phyloP scores from a whole-genome alignment of 129 eudicot genomes.

The Centrapalus pauciflorus region DNA sequence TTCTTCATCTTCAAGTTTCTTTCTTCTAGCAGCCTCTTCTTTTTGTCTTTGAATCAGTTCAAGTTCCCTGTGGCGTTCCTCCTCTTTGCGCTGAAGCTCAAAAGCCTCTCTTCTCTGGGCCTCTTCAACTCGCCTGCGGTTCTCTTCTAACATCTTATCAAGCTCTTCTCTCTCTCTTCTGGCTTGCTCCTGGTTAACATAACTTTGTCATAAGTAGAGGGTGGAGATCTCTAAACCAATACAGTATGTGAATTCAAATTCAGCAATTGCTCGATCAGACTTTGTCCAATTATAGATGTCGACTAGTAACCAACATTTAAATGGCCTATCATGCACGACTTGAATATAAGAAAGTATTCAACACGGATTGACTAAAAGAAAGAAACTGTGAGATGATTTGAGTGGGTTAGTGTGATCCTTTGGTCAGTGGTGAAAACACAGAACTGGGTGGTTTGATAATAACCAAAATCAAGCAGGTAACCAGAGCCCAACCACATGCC shows the following conservation, averaged over 20 bases:
- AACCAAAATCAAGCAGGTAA: background rate
- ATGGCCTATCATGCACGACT: background rate
- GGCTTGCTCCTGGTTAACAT: constrained; percentile 65
- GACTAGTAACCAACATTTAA: background rate
- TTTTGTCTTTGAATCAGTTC: constrained; percentile 82
- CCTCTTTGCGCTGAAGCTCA: constrained; percentile 85
- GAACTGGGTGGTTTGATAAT: too few relatives aligned
- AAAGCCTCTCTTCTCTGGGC: constrained; percentile 87
- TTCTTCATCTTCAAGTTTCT: constrained; percentile 73
- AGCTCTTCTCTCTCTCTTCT: constrained; percentile 92
- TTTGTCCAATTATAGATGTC: background rate
- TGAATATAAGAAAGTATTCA: too few relatives aligned
- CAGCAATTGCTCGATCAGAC: background rate
- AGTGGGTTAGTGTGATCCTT: too few relatives aligned
- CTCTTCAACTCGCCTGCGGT: constrained; percentile 80
- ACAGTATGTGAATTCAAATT: background rate
- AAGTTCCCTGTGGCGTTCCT: constrained; percentile 70
- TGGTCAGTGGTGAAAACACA: too few relatives aligned
- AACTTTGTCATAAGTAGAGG: background rate
- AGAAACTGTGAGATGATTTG: too few relatives aligned
- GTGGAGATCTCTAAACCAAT: background rate
- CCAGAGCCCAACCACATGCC: background rate
- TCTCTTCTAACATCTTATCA: constrained; percentile 93
- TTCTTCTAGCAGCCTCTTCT: constrained; percentile 82
- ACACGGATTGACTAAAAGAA: too few relatives aligned